Percentiles rank a stretch among this genome's conserved stretches.
Conservation (phyloP, 108 stramenopile species). For the Pseudonitzschia pungens region DNA sequence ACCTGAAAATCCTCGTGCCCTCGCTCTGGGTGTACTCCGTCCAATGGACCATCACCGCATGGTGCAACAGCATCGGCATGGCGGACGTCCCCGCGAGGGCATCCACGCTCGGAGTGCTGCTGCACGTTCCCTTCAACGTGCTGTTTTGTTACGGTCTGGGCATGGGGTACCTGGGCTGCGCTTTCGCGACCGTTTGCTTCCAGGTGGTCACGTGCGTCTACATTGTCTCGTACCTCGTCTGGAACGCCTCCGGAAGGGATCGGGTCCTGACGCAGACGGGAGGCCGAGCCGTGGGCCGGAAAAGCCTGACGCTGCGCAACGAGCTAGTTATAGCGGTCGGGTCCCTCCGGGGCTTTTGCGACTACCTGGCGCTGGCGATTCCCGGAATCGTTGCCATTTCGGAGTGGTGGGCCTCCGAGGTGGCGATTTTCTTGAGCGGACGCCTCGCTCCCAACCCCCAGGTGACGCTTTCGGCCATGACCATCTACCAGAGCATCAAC, state of each 20-base stretch:
- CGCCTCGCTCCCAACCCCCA: conserved; percentile 48
- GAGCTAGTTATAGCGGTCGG: conserved; percentile 28
- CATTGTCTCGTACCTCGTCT: conserved; percentile 37
- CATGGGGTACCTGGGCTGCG: conserved; percentile 61
- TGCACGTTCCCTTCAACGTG: conserved; percentile 63
- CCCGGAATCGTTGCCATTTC: conserved; percentile 68
- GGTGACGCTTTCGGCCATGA: conserved; percentile 54
- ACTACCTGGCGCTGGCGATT: conserved; percentile 59
- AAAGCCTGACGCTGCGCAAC: conserved; percentile 28
- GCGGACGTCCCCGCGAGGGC: conserved; percentile 55
- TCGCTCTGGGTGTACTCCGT: conserved; percentile 55
- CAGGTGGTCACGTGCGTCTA: conserved; percentile 46
- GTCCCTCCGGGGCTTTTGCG: conserved; percentile 31
- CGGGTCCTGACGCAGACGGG: conserved; percentile 37
- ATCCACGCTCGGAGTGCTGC: conserved; percentile 27
- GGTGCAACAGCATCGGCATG: conserved; percentile 58
- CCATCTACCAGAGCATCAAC: conserved; percentile 71
- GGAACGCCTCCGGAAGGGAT: conserved; percentile 18
- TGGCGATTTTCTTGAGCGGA: conserved; percentile 60
- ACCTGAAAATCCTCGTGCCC: conserved; percentile 46
- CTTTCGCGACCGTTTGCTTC: conserved; percentile 45
- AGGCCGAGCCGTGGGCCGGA: conserved; percentile 30
- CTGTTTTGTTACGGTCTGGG: conserved; percentile 52
- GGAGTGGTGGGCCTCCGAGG: conserved; percentile 76
- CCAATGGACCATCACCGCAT: conserved; percentile 57